Evolutionary conservation across 768 basidiomycete genomes (phyloP).

Genomic region (Hydnomerulius pinastri): DNA sequence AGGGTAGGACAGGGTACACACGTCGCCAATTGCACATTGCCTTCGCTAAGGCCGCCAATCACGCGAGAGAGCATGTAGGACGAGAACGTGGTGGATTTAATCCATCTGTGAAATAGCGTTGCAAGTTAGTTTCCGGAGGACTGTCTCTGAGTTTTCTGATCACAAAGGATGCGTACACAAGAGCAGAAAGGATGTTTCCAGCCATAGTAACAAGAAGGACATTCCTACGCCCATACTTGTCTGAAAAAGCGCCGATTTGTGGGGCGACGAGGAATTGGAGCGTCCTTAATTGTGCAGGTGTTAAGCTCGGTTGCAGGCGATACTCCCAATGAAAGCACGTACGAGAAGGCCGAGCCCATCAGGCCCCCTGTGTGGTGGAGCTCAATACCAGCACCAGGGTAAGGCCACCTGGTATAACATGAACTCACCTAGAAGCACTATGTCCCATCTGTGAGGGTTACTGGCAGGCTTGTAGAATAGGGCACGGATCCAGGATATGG

Average conservation of each 20-base stretch:
- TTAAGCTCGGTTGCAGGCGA: slow-evolving; percentile 34
- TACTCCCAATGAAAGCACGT: slow-evolving; percentile 40
- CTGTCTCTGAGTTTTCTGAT: neutral
- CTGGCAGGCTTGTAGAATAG: slow-evolving; percentile 58
- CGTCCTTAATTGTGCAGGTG: slow-evolving; percentile 49
- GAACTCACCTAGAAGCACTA: slow-evolving; percentile 83
- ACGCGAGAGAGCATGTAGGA: slow-evolving; percentile 88
- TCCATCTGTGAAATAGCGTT: slow-evolving; percentile 58
- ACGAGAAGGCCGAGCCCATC: slow-evolving; percentile 95
- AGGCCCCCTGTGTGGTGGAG: slow-evolving; percentile 58
- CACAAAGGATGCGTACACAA: slow-evolving; percentile 55
- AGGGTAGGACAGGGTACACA: slow-evolving; percentile 40
- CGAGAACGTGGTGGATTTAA: slow-evolving; percentile 87
- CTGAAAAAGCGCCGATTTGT: slow-evolving; percentile 79
- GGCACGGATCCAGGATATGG: slow-evolving; percentile 67
- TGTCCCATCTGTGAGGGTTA: slow-evolving; percentile 85
- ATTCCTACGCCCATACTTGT: slow-evolving; percentile 85
- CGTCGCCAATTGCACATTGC: slow-evolving; percentile 97
- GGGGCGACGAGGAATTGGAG: slow-evolving; percentile 87
- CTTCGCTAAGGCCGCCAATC: slow-evolving; percentile 92
- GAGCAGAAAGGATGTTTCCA: slow-evolving; percentile 90
- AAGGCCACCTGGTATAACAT: neutral
- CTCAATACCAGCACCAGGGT: slow-evolving; percentile 12
- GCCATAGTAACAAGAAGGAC: slow-evolving; percentile 86
- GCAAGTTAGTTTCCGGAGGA: no score